Evolutionary conservation across 306 rosid genomes (phyloP), one percentile per base, ranked within the genome.

Genomic region (Cyamopsis tetragonoloba): DNA sequence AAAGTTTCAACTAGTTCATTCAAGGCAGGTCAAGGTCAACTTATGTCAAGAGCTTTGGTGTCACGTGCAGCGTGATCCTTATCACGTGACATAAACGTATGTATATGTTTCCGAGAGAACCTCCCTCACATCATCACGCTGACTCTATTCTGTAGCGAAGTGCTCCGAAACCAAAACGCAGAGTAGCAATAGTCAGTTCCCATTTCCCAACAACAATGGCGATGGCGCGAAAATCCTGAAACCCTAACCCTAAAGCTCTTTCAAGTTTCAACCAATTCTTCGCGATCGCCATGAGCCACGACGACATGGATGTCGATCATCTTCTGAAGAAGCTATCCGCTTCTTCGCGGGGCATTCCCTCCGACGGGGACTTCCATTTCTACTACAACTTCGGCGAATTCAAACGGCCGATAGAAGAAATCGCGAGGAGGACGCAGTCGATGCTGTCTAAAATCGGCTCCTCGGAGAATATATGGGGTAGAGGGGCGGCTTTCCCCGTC

Each of bases 351-450:
- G 71, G 69, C 78, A 61, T 93, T 3, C 95, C 97, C 6, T 68
- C 91, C 4, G 72, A 61, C 20, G 73, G 80, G 41, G 88, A 88
- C 83, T 93, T 86, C 72, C 89, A 87, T 59, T 90, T 76, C 66
- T 87, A 67, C 75, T 58, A 61, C 80, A 93, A 82, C 79, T 82
- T 88, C 77, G 77, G 64, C 23, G 89, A 93, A 51, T 93, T 93
- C 83, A 76, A 70, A 28, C 58, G 14, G 48, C 92, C 96, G 0
- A 58, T 85, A 8, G 82, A 68, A 12, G 68, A 81, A 70, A 79
- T 93, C 69, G 71, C 84, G 2, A 51, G 7, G 42, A 78, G 72
- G 42, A 73, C 96, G 3, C 86, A 85, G 56, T 84, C 88, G 4
- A 78, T 88, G 91, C 80, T 93, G 22, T 77, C 72, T 13, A 39